A percentile compares a stretch with the other conserved stretches of the same genome.
Conservation (phyloP, 164 flowering plant species). For the Aristolochia californica region DNA sequence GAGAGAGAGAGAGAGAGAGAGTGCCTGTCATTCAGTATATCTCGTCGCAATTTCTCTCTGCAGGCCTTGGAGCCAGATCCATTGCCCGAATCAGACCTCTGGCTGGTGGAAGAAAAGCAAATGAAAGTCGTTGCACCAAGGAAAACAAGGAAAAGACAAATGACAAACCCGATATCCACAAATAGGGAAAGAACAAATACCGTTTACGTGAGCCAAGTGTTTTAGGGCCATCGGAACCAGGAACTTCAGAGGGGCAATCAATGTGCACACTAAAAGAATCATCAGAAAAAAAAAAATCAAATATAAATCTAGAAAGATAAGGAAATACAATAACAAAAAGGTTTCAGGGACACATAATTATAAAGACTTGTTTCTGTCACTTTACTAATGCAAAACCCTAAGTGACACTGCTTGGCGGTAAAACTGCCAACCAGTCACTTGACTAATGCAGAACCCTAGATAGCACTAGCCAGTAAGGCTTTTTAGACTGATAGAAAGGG, state of each 20-base stretch:
- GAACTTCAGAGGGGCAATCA: constrained; percentile 32
- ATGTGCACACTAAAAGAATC: constrained; percentile 32
- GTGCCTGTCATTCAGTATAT: constrained; percentile 63
- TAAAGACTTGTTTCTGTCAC: background rate
- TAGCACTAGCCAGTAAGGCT: too few relatives aligned
- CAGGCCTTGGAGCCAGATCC: constrained; percentile 65
- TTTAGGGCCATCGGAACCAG: constrained; percentile 32
- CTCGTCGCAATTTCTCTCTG: constrained; percentile 66
- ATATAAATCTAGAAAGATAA: background rate
- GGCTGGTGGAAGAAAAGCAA: constrained; percentile 20
- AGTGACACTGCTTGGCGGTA: too few relatives aligned
- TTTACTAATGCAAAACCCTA: too few relatives aligned
- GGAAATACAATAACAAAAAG: background rate
- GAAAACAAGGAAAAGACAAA: too few relatives aligned
- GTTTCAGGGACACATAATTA: too few relatives aligned
- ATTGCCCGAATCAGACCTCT: constrained; percentile 31
- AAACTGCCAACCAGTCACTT: too few relatives aligned
- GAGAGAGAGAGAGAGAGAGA: background rate
- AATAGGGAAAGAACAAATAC: constrained; percentile 19
- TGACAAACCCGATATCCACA: too few relatives aligned
- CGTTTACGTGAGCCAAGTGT: constrained; percentile 46
- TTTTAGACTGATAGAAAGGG: too few relatives aligned
- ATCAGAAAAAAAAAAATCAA: too few relatives aligned
- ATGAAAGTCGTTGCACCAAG: background rate
- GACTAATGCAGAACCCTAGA: too few relatives aligned